Evolutionary conservation across 2,329 filamentous ascomycete genomes (phyloP).

Genomic region (Fusarium sp.): DNA sequence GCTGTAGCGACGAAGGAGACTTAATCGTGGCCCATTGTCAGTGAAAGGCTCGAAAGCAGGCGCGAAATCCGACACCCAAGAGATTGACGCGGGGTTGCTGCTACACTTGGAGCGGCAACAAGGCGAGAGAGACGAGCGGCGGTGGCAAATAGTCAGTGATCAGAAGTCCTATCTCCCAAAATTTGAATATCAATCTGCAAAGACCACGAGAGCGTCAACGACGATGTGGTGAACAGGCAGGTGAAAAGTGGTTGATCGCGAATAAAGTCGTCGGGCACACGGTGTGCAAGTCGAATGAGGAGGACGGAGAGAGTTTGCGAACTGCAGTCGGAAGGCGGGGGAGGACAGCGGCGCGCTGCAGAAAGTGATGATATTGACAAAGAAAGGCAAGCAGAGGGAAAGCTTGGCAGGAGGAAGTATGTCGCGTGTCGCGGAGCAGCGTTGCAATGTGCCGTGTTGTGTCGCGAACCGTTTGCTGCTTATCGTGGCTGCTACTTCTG

Average conservation of each 20-base stretch:
- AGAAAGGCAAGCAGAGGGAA: constrained; percentile 2
- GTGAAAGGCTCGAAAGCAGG: constrained; percentile 43
- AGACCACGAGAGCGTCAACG: constrained; percentile 18
- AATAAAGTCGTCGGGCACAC: constrained; percentile 12
- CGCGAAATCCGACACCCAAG: constrained; percentile 38
- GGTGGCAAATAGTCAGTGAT: constrained; percentile 35
- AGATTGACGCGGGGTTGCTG: constrained; percentile 40
- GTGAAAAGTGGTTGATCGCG: constrained; percentile 21
- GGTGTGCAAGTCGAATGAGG: constrained; percentile 15
- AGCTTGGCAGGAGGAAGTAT: constrained; percentile 11
- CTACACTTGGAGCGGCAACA: constrained; percentile 29
- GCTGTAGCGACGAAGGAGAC: constrained; percentile 39
- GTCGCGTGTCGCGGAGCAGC: constrained; percentile 35
- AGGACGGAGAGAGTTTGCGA: constrained; percentile 14
- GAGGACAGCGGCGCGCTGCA: constrained; percentile 38
- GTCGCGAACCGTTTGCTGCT: constrained; percentile 31
- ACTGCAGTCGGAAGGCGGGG: constrained; percentile 39
- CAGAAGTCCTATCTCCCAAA: constrained; percentile 20
- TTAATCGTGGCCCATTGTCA: constrained; percentile 51
- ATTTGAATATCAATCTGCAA: constrained; percentile 22
- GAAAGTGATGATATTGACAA: constrained; percentile 18
- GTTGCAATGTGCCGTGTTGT: constrained; percentile 33
- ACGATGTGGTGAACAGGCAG: constrained; percentile 1
- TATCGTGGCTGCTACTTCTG: constrained; percentile 24
- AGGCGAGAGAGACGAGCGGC: constrained; percentile 17